Evolutionary conservation across 129 eudicot species (phyloP), one percentile per base, ranked within the genome.

Genomic region (Calendula officinalis): DNA sequence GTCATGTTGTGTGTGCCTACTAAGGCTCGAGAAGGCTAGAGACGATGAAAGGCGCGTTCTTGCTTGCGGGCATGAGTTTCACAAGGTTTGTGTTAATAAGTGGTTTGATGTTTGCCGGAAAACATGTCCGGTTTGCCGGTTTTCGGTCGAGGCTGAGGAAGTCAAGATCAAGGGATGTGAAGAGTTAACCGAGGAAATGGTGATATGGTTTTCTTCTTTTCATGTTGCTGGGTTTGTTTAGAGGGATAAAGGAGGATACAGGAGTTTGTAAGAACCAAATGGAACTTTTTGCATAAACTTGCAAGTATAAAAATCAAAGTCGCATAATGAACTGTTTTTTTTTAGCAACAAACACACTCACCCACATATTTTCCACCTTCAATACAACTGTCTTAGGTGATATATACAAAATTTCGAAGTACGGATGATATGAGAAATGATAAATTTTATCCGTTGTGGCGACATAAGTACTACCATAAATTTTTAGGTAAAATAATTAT

Each of bases 121-220:
- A 77, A 84, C 91, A 2, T 87, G 95, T 39, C 91, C 95, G 4
- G 44, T 87, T 43, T 84, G 91, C 60, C 76, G 91, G 67, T 84
- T 84, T 74, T 50, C 69, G 5, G 60, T 87, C 56, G 84, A 58
- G 57, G 56, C 5, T 40, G 86, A 79, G 27, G 90, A 77, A 58
- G 78, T 64, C 59, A 65, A 44, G 60, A 14, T 32, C 27, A 61
- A 34, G 58, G 73, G 36, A 52, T 57, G 60, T 9, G 86, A 78
- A 42, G 84, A 76, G 53, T 51, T 81, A 43, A 84, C 78, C 0
- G 87, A 79, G 56, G 91, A 84, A 42, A 78, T 87, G 95, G 58
- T 79, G 47, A 71, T 84, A 37, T 87, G 95, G 95, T 84, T 84
- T 81, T 86, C 95, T 42, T 87, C 95, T 27, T 87, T 87, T 59